Evolutionary conservation across 768 basidiomycete genomes (phyloP).

Genomic region (Lactarius evosmus): DNA sequence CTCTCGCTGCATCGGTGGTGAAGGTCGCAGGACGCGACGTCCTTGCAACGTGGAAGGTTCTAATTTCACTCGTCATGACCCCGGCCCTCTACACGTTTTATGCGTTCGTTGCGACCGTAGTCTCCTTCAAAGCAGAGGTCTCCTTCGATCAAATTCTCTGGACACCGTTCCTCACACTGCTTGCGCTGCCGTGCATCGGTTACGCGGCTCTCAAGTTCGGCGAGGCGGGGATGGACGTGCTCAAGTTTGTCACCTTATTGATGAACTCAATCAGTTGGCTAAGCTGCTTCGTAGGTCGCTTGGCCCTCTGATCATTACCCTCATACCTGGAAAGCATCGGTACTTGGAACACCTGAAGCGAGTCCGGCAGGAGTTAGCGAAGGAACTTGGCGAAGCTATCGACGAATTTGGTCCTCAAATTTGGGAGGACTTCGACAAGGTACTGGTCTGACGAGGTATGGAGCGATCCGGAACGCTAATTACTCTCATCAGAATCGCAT

Average conservation of each 20-base stretch:
- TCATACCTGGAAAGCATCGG: slow-evolving; percentile 83
- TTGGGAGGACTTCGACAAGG: slow-evolving; percentile 84
- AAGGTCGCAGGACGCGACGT: slow-evolving; percentile 94
- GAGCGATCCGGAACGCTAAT: not conserved
- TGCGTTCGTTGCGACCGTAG: slow-evolving; percentile 72
- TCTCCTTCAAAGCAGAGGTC: slow-evolving; percentile 64
- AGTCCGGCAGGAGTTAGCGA: slow-evolving; percentile 68
- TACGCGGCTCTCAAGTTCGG: slow-evolving; percentile 94
- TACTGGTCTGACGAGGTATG: slow-evolving; percentile 34
- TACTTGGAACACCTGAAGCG: slow-evolving; percentile 72
- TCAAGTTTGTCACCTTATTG: slow-evolving; percentile 61
- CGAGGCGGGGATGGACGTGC: slow-evolving; percentile 94
- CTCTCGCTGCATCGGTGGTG: slow-evolving; percentile 89
- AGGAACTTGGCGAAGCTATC: slow-evolving; percentile 77
- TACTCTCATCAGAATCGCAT: slow-evolving; percentile 47
- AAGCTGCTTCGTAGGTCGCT: slow-evolving; percentile 58
- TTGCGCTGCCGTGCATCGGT: slow-evolving; percentile 79
- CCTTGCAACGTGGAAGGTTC: slow-evolving; percentile 93
- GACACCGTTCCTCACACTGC: slow-evolving; percentile 72
- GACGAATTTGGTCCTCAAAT: slow-evolving; percentile 86
- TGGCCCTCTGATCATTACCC: slow-evolving; percentile 81
- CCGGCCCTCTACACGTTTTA: slow-evolving; percentile 84
- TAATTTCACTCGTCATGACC: slow-evolving; percentile 85
- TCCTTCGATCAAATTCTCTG: slow-evolving; percentile 60
- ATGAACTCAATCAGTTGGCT: slow-evolving; percentile 17